Evolutionary conservation across 257 asterid genomes (phyloP).

Genomic region (Gynochthodes officinalis): DNA sequence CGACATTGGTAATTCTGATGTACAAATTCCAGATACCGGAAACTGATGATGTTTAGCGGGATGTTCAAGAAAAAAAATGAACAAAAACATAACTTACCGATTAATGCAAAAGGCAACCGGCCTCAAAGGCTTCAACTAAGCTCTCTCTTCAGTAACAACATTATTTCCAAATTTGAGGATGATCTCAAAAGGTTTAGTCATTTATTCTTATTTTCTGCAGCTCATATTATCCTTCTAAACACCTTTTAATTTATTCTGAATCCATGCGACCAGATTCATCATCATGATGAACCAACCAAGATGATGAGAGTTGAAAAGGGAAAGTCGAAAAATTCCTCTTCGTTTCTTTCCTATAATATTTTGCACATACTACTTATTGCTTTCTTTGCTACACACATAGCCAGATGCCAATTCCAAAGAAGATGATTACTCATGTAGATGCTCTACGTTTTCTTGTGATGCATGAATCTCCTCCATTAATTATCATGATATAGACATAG

Average conservation of each 20-base stretch:
- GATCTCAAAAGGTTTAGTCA: background rate
- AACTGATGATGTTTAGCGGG: background rate
- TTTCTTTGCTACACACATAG: background rate
- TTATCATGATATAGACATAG: background rate
- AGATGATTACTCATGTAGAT: background rate
- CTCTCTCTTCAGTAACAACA: conserved; percentile 4
- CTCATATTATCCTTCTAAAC: background rate
- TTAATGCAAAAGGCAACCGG: background rate
- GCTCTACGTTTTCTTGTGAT: background rate
- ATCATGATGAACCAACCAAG: background rate
- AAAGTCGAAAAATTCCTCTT: background rate
- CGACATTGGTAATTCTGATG: background rate
- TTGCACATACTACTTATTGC: background rate
- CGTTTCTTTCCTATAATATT: background rate
- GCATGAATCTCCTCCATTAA: background rate
- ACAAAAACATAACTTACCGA: conserved; percentile 3
- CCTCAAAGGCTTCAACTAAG: background rate
- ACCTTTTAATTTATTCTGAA: background rate
- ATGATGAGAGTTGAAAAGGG: background rate
- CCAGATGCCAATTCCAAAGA: background rate
- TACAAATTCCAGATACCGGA: background rate
- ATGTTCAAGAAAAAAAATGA: background rate
- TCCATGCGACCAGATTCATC: conserved; percentile 5
- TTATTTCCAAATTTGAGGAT: background rate
- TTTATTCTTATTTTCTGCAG: background rate